phyloP scores from a whole-genome alignment of 2,329 filamentous ascomycete genomes.

The Monosporascus sp. region DNA sequence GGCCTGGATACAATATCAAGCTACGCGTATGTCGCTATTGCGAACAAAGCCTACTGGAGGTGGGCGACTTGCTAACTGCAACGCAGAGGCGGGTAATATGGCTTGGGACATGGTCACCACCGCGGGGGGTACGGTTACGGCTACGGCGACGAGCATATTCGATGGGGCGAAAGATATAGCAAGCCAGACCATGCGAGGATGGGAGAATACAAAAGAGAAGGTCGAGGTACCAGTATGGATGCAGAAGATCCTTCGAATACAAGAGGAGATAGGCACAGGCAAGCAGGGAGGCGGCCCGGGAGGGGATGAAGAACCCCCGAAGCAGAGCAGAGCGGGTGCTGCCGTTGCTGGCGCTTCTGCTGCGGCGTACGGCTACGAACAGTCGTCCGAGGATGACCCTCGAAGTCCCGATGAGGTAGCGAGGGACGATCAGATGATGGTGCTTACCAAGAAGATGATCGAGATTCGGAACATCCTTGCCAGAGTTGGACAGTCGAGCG shows the following conservation, averaged over 20 bases:
- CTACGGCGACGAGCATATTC: conserved; percentile 64
- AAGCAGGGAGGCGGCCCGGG: conserved; percentile 38
- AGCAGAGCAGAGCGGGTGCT: conserved; percentile 54
- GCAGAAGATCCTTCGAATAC: conserved; percentile 61
- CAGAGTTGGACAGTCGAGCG: conserved; percentile 84
- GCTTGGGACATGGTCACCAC: conserved; percentile 66
- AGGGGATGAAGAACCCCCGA: conserved; percentile 51
- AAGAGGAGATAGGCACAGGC: conserved; percentile 53
- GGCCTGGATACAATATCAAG: conserved; percentile 95
- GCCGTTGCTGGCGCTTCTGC: conserved; percentile 66
- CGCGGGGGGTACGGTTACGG: conserved; percentile 66
- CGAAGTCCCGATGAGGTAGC: conserved; percentile 61
- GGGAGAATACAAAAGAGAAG: conserved; percentile 77
- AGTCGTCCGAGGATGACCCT: conserved; percentile 59
- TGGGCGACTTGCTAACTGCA: conserved; percentile 2
- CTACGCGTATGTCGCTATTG: conserved; percentile 59
- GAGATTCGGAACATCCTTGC: conserved; percentile 91
- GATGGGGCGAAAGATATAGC: conserved; percentile 69
- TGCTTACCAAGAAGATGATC: conserved; percentile 98
- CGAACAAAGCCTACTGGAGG: background rate
- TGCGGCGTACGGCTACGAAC: conserved; percentile 73
- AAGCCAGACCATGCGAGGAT: conserved; percentile 73
- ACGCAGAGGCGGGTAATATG: conserved; percentile 44
- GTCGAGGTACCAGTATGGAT: conserved; percentile 72
- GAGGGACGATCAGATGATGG: conserved; percentile 98